A percentile compares a stretch with the other conserved stretches of the same genome.
Evolutionary conservation across 116 monocot genomes (phyloP).

Genomic region (Dioscorea cayenensis): DNA sequence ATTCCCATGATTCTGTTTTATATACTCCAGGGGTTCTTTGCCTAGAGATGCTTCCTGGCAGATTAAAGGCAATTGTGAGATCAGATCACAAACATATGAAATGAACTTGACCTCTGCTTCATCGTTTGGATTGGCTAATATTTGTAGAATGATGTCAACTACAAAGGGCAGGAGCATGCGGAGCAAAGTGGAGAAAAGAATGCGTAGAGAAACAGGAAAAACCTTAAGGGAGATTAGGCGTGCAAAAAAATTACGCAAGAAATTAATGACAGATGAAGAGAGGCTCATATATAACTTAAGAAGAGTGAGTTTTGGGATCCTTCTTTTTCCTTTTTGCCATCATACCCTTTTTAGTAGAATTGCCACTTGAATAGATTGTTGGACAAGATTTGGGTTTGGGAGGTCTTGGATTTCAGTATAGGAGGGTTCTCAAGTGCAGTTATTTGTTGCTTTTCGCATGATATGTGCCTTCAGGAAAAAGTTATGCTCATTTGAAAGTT

Average conservation of each 20-base stretch:
- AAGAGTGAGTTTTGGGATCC: conserved; percentile 35
- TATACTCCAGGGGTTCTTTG: conserved; percentile 10
- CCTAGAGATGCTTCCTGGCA: conserved; percentile 2
- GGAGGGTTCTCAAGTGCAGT: no score
- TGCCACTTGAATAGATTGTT: no score
- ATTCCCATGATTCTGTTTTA: background rate
- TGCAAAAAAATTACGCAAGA: conserved; percentile 84
- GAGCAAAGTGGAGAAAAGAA: conserved; percentile 91
- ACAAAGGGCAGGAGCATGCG: conserved; percentile 64
- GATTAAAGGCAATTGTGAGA: conserved; percentile 9
- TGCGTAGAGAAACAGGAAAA: conserved; percentile 88
- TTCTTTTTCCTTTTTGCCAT: background rate
- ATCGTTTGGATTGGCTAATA: conserved; percentile 9
- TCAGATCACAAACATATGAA: background rate
- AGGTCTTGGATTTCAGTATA: no score
- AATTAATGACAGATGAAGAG: conserved; percentile 96
- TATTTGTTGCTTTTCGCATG: no score
- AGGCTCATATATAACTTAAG: conserved; percentile 91
- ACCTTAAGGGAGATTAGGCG: conserved; percentile 79
- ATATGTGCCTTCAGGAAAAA: no score
- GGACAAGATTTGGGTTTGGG: no score
- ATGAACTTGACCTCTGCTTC: background rate
- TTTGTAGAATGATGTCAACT: conserved; percentile 55
- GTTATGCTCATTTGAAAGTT: no score
- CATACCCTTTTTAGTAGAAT: no score